Percentiles rank a stretch among this genome's conserved stretches.
phyloP scores from a whole-genome alignment of 352 stramenopile species.

The Phytophthora brassicae region DNA sequence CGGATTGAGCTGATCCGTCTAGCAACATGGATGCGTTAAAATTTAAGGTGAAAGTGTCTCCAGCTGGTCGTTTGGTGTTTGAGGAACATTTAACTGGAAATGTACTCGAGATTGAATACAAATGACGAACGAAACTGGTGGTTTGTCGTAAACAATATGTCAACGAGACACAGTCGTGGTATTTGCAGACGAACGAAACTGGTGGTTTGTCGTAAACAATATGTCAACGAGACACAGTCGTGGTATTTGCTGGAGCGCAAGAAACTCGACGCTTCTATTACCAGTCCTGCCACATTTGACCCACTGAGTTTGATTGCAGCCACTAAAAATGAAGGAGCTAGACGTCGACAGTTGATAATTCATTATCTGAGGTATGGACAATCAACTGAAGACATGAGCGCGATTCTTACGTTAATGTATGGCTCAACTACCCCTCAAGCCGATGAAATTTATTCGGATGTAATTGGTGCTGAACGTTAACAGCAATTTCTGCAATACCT shows the following conservation, averaged over 20 bases:
- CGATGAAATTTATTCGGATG: neutral
- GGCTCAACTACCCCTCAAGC: neutral
- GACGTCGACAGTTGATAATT: neutral
- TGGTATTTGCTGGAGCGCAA: neutral
- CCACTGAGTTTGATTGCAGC: neutral
- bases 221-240: neutral
- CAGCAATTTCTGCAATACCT: conserved; percentile 7
- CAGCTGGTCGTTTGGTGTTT: neutral
- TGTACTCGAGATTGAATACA: neutral
- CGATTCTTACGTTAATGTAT: neutral
- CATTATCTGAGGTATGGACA: neutral
- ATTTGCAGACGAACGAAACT: neutral
- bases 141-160: neutral
- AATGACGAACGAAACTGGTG: neutral
- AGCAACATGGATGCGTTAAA: neutral
- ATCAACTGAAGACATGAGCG: neutral
- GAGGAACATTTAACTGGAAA: neutral
- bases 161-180: neutral
- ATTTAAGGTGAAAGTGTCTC: neutral
- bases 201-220: neutral
- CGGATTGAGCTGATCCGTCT: no score
- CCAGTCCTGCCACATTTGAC: neutral
- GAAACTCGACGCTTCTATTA: neutral
- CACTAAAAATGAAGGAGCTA: neutral
- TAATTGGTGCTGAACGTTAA: conserved; percentile 2